Base-by-base conservation (phyloP, 495 filamentous ascomycete genomes). In the Tetracladium setigerum region DNA sequence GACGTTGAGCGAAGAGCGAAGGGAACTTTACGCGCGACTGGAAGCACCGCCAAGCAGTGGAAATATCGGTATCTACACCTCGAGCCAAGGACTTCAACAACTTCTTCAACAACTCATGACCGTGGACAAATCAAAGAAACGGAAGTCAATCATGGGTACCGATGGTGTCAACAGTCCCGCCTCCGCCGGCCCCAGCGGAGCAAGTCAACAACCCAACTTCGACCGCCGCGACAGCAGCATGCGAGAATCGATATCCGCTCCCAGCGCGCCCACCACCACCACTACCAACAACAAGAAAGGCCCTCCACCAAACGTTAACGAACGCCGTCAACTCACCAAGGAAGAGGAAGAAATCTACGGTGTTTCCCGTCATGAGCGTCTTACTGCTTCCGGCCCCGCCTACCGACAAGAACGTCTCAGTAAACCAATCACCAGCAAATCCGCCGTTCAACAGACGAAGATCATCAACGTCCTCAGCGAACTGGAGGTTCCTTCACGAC, bases 81-180 rank as follows among this genome's bases (percentile, higher is more conserved):
- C 83, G 32, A 90, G 84, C 49, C 73, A 83, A 55, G 90, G 86
- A 8, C 74, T 98, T 0, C 77, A 81, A 19, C 76, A 81, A 41
- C 77, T 98, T 11, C 76, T 95, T 38, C 82, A 89, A 53, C 86
- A 82, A 43, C 81, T 98, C 41, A 69, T 76, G 57, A 78, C 77
- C 47, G 77, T 80, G 32, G 89, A 96, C 65, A 91, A 91, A 60
- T 82, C 77, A 53, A 95, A 95, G 69, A 95, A 95, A 59, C 77
- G 84, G 40, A 78, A 78, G 47, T 75, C 73, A 14, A 62, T 83
- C 13, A 72, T 83, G 58, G 84, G 78, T 10, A 65, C 73, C 15
- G 82, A 83, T 38, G 72, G 62, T 6, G 57, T 68, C 14, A 78
- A 70, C 42, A 59, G 52, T 44, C 52, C 56, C n/a, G 75, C 81